These are phyloP conservation scores for Salvia sclarea DNA, from an alignment of 305 asterid species.

Conservation along the genomic window DNA sequence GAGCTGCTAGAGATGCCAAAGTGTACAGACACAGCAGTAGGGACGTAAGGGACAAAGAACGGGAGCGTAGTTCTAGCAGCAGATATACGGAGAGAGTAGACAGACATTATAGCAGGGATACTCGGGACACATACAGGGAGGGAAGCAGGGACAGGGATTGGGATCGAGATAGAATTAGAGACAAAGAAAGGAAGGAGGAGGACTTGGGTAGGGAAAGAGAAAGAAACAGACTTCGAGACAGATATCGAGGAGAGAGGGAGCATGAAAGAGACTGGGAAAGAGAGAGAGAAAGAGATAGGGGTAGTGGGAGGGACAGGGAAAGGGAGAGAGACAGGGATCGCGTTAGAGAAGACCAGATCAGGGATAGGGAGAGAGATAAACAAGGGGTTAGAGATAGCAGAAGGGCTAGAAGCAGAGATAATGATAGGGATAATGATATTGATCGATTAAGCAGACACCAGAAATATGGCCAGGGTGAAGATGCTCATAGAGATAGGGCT, in stretches of 20 bases:
- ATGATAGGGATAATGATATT: constrained; percentile 50
- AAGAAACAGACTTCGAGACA: constrained; percentile 40
- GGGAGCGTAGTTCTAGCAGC: constrained; percentile 64
- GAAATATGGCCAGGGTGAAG: constrained; percentile 47
- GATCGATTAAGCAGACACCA: constrained; percentile 47
- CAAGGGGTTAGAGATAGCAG: constrained; percentile 44
- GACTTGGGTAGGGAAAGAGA: constrained; percentile 47
- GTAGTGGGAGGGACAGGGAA: constrained; percentile 31
- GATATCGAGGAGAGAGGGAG: constrained; percentile 48
- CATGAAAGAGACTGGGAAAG: constrained; percentile 41
- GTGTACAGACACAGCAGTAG: constrained; percentile 50
- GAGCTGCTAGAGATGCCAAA: constrained; percentile 34
- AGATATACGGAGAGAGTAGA: constrained; percentile 50
- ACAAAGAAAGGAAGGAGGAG: constrained; percentile 33
- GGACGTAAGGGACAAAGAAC: constrained; percentile 58
- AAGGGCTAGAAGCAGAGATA: constrained; percentile 57
- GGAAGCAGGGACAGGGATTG: constrained; percentile 52
- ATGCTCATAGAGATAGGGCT: constrained; percentile 50
- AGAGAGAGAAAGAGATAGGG: constrained; percentile 36
- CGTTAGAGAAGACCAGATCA: constrained; percentile 41
- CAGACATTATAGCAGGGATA: constrained; percentile 52
- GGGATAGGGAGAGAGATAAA: constrained; percentile 47
- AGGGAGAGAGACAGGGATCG: constrained; percentile 41
- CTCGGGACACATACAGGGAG: constrained; percentile 49
- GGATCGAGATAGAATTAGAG: constrained; percentile 41